phyloP scores from a whole-genome alignment of 495 filamentous ascomycete species.

The Extremus antarcticus region DNA sequence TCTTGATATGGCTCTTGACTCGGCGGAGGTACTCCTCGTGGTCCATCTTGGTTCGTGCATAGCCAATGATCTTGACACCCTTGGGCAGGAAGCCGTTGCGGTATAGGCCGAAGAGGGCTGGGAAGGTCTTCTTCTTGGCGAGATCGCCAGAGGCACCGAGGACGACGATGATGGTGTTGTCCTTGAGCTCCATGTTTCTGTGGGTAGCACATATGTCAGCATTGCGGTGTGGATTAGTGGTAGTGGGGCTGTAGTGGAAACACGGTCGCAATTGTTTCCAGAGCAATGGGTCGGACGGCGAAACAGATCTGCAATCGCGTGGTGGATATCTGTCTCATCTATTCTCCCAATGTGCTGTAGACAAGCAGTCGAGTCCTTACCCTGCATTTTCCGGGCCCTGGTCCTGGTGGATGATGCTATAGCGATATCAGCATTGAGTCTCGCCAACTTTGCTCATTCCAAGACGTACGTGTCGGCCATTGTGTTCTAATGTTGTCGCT shows the following conservation, averaged over 20 bases:
- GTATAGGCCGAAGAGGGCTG: conserved; percentile 94
- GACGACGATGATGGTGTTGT: conserved; percentile 95
- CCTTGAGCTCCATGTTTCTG: conserved; percentile 86
- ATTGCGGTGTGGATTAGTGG: neutral
- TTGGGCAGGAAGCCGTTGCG: conserved; percentile 98
- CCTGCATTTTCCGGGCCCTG: conserved; percentile 43
- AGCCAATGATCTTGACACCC: conserved; percentile 93
- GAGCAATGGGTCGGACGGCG: neutral
- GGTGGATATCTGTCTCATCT: neutral
- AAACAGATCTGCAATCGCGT: neutral
- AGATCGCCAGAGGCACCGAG: conserved; percentile 95
- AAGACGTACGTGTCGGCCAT: neutral
- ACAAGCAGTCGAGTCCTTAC: conserved; percentile 39
- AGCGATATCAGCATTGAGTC: neutral
- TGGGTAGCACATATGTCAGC: conserved; percentile 11
- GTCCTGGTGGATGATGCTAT: conserved; percentile 45
- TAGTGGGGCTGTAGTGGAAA: neutral
- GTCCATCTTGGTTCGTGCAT: conserved; percentile 99
- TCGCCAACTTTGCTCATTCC: neutral
- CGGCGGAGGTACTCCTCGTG: conserved; percentile 85
- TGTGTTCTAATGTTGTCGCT: too few relatives aligned
- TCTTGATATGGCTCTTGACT: conserved; percentile 97
- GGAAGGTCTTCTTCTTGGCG: conserved; percentile 99
- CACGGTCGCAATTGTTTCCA: neutral
- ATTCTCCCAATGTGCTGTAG: neutral